Percentiles rank a stretch among this genome's conserved stretches.
phyloP scores from a whole-genome alignment of 352 stramenopile species.

The Globisporangium spinosum region DNA sequence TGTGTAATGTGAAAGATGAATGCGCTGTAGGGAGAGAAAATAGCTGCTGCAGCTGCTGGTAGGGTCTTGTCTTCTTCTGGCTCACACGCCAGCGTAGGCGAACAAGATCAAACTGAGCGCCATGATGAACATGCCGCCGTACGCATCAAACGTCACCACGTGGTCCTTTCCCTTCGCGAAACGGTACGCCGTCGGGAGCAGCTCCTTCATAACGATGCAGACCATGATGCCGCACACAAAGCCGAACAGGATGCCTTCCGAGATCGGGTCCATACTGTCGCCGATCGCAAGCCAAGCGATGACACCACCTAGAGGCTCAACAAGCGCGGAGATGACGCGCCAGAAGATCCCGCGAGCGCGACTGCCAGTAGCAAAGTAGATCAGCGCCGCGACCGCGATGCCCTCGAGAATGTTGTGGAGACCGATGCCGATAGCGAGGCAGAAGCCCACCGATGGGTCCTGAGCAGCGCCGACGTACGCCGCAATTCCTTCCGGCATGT shows the following conservation, averaged over 20 bases:
- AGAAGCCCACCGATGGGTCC: conserved; percentile 86
- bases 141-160: conserved; percentile 77
- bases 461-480: conserved; percentile 90
- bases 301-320: conserved; percentile 89
- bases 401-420: conserved; percentile 97
- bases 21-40: not conserved
- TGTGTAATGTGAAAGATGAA: not conserved
- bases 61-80: not conserved
- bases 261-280: conserved; percentile 52
- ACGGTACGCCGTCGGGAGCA: conserved; percentile 90
- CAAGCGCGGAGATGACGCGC: conserved; percentile 80
- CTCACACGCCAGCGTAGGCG: conserved; percentile 56
- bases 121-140: conserved; percentile 88
- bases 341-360: conserved; percentile 93
- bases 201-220: conserved; percentile 89
- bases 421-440: conserved; percentile 92
- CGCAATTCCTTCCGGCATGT: conserved; percentile 95
- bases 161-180: conserved; percentile 84
- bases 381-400: conserved; percentile 92
- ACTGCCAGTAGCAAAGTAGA: conserved; percentile 95
- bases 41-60: not conserved
- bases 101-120: conserved; percentile 86
- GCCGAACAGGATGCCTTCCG: conserved; percentile 90
- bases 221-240: conserved; percentile 93
- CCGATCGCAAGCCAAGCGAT: conserved; percentile 86